A percentile compares a stretch with the other conserved stretches of the same genome.
phyloP scores from a whole-genome alignment of 2,329 filamentous ascomycete genomes.

The Pseudocercospora macadamiae region DNA sequence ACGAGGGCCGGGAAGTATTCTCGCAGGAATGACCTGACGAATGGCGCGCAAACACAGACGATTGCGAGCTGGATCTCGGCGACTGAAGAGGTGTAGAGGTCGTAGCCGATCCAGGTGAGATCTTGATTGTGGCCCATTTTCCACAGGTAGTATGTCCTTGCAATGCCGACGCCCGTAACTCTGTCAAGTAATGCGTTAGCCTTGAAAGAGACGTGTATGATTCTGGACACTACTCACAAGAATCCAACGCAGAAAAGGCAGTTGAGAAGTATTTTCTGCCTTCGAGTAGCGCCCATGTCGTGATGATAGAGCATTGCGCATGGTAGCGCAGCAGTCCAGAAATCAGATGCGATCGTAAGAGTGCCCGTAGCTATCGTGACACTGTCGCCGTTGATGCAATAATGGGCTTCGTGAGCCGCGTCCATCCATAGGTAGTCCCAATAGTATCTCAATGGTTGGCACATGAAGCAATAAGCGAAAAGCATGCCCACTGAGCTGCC shows the following conservation, averaged over 20 bases:
- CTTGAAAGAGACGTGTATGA: not conserved
- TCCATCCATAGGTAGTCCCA: constrained; percentile 22
- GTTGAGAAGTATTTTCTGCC: constrained; percentile 29
- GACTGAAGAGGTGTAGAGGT: constrained; percentile 25
- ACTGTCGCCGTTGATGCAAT: constrained; percentile 19
- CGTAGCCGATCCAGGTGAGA: constrained; percentile 26
- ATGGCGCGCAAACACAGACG: constrained; percentile 29
- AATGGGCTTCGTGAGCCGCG: not conserved
- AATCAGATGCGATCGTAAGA: constrained; percentile 30
- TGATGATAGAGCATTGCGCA: constrained; percentile 27
- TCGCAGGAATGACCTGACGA: constrained; percentile 23
- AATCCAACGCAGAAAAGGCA: constrained; percentile 28
- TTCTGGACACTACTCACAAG: constrained; percentile 10
- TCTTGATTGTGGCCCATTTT: constrained; percentile 18
- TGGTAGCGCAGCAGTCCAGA: constrained; percentile 29
- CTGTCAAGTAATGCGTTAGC: constrained; percentile 8
- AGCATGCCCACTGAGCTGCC: constrained; percentile 23
- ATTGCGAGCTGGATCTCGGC: constrained; percentile 30
- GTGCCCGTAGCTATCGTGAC: constrained; percentile 19
- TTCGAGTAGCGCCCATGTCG: constrained; percentile 20
- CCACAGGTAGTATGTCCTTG: constrained; percentile 30
- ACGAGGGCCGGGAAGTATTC: constrained; percentile 11
- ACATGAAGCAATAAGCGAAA: constrained; percentile 24
- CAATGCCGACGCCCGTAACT: constrained; percentile 27
- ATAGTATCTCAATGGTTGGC: constrained; percentile 27